Evolutionary conservation across 176 grass and related monocot species (phyloP).

Genomic region (Aegilops longissima): DNA sequence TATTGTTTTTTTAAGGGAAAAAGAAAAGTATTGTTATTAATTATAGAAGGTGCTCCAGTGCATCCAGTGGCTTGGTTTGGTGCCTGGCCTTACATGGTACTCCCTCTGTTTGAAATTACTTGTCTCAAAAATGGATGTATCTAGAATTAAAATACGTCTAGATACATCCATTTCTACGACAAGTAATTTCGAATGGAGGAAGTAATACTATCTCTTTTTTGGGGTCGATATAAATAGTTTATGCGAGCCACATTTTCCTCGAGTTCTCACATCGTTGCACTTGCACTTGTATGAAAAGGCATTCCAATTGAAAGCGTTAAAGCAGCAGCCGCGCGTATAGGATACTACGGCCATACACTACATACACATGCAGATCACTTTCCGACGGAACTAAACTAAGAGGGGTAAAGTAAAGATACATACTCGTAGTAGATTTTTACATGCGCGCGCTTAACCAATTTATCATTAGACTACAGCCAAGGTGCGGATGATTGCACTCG

Average conservation of each 20-base stretch:
- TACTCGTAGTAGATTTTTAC: background rate
- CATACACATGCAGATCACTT: background rate
- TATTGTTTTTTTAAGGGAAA: background rate
- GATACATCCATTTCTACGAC: no score
- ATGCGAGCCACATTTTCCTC: background rate
- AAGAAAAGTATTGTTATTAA: background rate
- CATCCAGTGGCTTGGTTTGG: background rate
- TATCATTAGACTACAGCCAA: background rate
- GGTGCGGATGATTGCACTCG: background rate
- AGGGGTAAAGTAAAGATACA: background rate
- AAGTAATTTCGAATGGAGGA: no score
- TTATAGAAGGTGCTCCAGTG: background rate
- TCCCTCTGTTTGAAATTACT: no score
- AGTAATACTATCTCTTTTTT: background rate
- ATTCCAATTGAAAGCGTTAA: background rate
- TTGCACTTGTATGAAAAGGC: background rate
- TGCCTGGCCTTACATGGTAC: background rate
- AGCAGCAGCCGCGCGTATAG: background rate
- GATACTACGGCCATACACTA: background rate
- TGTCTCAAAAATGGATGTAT: no score
- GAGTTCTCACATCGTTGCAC: background rate
- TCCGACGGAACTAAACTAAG: background rate
- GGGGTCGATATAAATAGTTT: background rate
- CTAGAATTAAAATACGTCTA: no score
- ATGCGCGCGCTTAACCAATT: background rate